Evolutionary conservation across 345 rosid species (phyloP).

Genomic region (Hibiscus tridactylites): DNA sequence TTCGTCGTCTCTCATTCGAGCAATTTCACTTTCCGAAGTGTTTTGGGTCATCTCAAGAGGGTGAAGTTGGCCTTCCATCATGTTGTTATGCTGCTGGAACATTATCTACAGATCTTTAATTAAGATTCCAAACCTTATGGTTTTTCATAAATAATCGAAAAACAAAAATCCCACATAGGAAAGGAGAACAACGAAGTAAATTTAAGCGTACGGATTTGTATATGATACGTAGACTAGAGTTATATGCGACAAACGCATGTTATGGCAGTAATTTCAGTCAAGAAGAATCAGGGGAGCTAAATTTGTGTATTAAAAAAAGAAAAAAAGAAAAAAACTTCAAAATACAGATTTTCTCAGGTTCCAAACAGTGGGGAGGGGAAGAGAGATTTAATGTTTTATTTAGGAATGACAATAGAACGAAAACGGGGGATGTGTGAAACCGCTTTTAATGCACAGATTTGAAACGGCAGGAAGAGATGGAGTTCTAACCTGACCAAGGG

Average conservation of each 20-base stretch:
- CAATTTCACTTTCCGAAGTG: constrained; percentile 43
- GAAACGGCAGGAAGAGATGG: neutral
- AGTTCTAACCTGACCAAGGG: constrained; percentile 40
- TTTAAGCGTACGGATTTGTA: neutral
- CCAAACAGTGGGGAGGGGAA: constrained; percentile 4
- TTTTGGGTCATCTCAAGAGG: constrained; percentile 42
- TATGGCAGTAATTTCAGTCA: neutral
- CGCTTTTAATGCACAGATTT: neutral
- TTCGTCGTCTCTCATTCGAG: constrained; percentile 48
- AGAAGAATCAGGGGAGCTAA: neutral
- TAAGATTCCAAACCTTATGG: constrained; percentile 32
- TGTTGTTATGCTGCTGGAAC: constrained; percentile 44
- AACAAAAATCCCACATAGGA: constrained; percentile 9
- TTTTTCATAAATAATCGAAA: constrained; percentile 25
- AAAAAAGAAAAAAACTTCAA: neutral
- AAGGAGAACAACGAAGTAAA: neutral
- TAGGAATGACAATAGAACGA: neutral
- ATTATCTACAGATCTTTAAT: constrained; percentile 47
- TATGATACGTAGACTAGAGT: neutral
- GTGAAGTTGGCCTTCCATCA: constrained; percentile 46
- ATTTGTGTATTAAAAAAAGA: neutral
- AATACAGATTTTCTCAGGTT: neutral
- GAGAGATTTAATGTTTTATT: neutral
- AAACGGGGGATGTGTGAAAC: neutral
- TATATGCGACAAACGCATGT: neutral